Percentiles rank a stretch among this genome's conserved stretches.
Evolutionary conservation across 345 rosid species (phyloP).

Genomic region (Eucalyptus marginata): DNA sequence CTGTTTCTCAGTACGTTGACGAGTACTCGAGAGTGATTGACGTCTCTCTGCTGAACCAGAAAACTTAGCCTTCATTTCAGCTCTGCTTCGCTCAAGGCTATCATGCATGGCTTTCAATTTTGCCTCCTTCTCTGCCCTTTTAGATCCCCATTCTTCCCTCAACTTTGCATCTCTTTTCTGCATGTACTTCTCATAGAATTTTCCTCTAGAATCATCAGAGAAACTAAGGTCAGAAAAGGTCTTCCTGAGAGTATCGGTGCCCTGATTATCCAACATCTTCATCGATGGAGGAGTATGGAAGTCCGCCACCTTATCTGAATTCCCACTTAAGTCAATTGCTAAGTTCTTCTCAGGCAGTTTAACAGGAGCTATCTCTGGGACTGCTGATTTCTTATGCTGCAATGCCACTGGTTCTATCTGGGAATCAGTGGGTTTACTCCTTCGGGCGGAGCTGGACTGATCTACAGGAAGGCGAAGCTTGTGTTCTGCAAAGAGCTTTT

Average conservation of each 20-base stretch:
- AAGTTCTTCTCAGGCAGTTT: conserved; percentile 31
- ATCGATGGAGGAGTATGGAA: conserved; percentile 47
- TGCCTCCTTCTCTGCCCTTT: conserved; percentile 85
- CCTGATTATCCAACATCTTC: conserved; percentile 35
- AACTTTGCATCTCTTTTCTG: conserved; percentile 86
- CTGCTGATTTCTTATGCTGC: conserved; percentile 25
- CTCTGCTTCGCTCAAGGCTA: conserved; percentile 71
- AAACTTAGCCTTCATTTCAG: conserved; percentile 82
- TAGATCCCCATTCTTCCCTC: conserved; percentile 81
- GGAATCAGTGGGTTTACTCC: conserved; percentile 47
- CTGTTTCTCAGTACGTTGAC: conserved; percentile 58
- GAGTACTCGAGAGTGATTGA: conserved; percentile 36
- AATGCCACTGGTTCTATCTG: conserved; percentile 34
- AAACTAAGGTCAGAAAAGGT: conserved; percentile 42
- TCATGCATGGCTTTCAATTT: conserved; percentile 86
- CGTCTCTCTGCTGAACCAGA: conserved; percentile 37
- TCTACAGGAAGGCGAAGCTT: conserved; percentile 85
- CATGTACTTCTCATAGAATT: conserved; percentile 65
- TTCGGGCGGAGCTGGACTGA: conserved; percentile 53
- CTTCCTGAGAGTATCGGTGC: conserved; percentile 28
- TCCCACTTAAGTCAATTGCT: conserved; percentile 11
- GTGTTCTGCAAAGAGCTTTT: conserved; percentile 93
- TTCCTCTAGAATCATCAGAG: conserved; percentile 79
- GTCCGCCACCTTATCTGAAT: conserved; percentile 12
- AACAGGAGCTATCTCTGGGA: conserved; percentile 20